Percentiles rank a stretch among this genome's conserved stretches.
Conservation (phyloP, 1,139 yeast species). For the Nadsonia commutata region DNA sequence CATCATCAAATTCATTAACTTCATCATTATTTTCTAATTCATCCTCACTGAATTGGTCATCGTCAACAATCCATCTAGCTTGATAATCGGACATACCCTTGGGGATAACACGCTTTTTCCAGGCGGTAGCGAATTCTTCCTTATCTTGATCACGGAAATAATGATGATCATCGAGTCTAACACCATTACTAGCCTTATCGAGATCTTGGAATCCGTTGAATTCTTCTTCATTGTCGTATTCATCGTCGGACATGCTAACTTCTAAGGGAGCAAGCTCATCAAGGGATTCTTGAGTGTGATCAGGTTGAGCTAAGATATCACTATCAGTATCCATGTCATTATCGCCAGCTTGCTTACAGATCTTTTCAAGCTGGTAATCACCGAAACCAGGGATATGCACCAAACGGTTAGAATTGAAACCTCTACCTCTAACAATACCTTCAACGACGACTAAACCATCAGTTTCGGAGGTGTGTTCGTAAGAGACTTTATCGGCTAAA, state of each 20-base stretch:
- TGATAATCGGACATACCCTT: constrained; percentile 89
- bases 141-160: constrained; percentile 36
- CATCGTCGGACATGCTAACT: constrained; percentile 35
- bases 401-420: constrained; percentile 61
- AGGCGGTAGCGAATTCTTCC: constrained; percentile 20
- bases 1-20: constrained; percentile 28
- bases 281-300: constrained; percentile 45
- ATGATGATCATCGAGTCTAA: constrained; percentile 57
- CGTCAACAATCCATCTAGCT: constrained; percentile 74
- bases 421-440: constrained; percentile 80
- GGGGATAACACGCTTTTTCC: constrained; percentile 40
- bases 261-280: constrained; percentile 55
- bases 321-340: constrained; percentile 23
- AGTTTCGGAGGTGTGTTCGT: constrained; percentile 27
- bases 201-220: neutral
- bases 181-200: constrained; percentile 31
- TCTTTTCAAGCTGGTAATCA: constrained; percentile 59
- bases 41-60: constrained; percentile 28
- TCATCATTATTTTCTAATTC: constrained; percentile 36
- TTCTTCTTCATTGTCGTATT: constrained; percentile 31
- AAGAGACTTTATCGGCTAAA: constrained; percentile 51
- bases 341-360: constrained; percentile 13
- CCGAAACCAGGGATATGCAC: constrained; percentile 85
- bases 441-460: constrained; percentile 38
- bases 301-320: constrained; percentile 27